phyloP scores from a whole-genome alignment of 139 green algal genomes.

The Tetradesmus obliquus region DNA sequence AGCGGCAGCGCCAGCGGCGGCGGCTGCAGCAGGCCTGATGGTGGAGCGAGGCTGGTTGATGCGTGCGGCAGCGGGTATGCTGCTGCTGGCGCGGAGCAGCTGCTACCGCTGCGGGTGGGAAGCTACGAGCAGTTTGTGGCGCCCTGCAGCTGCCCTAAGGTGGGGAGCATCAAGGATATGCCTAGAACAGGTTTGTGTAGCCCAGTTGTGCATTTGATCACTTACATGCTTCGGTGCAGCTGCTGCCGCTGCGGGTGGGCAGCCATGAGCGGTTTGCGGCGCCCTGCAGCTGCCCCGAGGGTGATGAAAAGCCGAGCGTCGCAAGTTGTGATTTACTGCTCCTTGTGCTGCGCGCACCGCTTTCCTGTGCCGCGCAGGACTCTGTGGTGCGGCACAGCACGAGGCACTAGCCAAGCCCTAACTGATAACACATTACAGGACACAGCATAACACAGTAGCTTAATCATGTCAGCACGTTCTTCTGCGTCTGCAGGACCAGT shows the following conservation, averaged over 20 bases:
- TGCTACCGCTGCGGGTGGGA: background rate
- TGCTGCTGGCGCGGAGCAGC: constrained; percentile 11
- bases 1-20: background rate
- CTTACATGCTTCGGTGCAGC: background rate
- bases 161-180: background rate
- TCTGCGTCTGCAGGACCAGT: background rate
- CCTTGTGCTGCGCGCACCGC: too few species aligned
- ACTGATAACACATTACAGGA: too few species aligned
- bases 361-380: too few species aligned
- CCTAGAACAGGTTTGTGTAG: too few species aligned
- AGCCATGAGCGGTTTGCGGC: background rate
- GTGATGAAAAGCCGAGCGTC: too few species aligned
- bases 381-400: too few species aligned
- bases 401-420: too few species aligned
- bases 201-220: too few species aligned
- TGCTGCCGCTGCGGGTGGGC: background rate
- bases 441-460: too few species aligned
- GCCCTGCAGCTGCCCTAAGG: constrained; percentile 10
- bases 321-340: too few species aligned
- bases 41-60: background rate
- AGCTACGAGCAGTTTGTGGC: background rate
- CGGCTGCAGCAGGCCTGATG: background rate
- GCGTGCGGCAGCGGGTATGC: constrained; percentile 11
- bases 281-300: background rate
- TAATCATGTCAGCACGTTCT: background rate